Conservation (phyloP, 768 basidiomycete species). For the Suillus clintonianus region DNA sequence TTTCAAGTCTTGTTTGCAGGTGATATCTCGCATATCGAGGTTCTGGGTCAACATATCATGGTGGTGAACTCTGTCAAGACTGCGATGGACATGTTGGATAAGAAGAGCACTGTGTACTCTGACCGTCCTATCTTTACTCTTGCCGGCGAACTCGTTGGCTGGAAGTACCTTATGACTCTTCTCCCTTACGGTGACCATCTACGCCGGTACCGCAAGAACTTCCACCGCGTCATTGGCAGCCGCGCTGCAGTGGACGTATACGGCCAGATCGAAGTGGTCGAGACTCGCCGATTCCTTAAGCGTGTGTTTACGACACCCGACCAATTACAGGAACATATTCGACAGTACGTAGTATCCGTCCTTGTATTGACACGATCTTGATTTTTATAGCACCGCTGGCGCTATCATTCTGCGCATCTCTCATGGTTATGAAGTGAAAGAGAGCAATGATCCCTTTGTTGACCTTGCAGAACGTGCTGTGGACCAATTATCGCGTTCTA, state of each 20-base stretch:
- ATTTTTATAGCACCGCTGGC: conserved; percentile 45
- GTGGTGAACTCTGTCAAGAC: conserved; percentile 53
- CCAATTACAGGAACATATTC: conserved; percentile 39
- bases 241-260: conserved; percentile 36
- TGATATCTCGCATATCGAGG: conserved; percentile 58
- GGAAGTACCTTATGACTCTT: conserved; percentile 36
- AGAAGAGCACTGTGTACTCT: conserved; percentile 65
- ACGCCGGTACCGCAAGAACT: conserved; percentile 42
- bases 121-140: conserved; percentile 55
- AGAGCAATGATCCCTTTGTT: conserved; percentile 52
- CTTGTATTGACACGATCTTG: not conserved
- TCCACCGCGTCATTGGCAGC: conserved; percentile 45
- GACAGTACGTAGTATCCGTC: conserved; percentile 31
- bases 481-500: conserved; percentile 50
- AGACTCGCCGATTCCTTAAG: conserved; percentile 44
- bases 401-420: conserved; percentile 54
- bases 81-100: conserved; percentile 62
- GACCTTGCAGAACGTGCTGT: conserved; percentile 52
- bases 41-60: conserved; percentile 60
- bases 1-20: conserved; percentile 36
- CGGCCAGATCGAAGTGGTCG: conserved; percentile 38
- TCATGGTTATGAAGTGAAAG: conserved; percentile 57
- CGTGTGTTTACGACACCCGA: conserved; percentile 39
- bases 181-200: conserved; percentile 42
- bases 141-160: conserved; percentile 36